These are phyloP conservation scores for Clitopilus hobsonii DNA, from an alignment of 768 basidiomycete species.

Conservation along the genomic window DNA sequence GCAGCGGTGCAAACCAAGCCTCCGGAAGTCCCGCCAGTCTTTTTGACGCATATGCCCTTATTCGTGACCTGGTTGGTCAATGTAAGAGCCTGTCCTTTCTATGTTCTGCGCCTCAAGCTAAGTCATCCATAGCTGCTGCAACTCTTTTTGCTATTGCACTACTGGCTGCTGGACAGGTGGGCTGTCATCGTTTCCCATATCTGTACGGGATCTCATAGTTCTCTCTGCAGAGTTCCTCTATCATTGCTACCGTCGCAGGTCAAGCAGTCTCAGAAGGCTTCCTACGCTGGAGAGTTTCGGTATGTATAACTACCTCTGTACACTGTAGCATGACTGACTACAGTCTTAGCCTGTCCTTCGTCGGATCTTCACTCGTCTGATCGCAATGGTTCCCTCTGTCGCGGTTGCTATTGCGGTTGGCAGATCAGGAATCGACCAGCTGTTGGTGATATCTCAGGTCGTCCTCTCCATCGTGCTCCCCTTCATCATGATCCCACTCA, in stretches of 20 bases:
- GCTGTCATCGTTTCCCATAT: not conserved
- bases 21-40: conserved; percentile 55
- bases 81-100: conserved; percentile 32
- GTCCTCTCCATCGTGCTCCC: conserved; percentile 79
- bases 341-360: conserved; percentile 59
- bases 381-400: conserved; percentile 82
- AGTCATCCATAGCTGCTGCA: conserved; percentile 55
- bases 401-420: conserved; percentile 74
- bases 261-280: conserved; percentile 92
- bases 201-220: not conserved
- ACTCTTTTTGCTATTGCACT: conserved; percentile 87
- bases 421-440: conserved; percentile 58
- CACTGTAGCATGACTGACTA: not conserved
- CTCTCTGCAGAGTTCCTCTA: conserved; percentile 60
- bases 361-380: conserved; percentile 74
- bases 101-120: not conserved
- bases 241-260: conserved; percentile 87
- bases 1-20: conserved; percentile 20
- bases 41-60: conserved; percentile 79
- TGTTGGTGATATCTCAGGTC: conserved; percentile 88
- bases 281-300: conserved; percentile 80
- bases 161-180: conserved; percentile 74
- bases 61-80: conserved; percentile 61
- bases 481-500: conserved; percentile 77
- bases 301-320: conserved; percentile 25